Percentiles rank a stretch among this genome's conserved stretches.
Conservation (phyloP, 2,329 filamentous ascomycete genomes). For the Penicillium sp. region DNA sequence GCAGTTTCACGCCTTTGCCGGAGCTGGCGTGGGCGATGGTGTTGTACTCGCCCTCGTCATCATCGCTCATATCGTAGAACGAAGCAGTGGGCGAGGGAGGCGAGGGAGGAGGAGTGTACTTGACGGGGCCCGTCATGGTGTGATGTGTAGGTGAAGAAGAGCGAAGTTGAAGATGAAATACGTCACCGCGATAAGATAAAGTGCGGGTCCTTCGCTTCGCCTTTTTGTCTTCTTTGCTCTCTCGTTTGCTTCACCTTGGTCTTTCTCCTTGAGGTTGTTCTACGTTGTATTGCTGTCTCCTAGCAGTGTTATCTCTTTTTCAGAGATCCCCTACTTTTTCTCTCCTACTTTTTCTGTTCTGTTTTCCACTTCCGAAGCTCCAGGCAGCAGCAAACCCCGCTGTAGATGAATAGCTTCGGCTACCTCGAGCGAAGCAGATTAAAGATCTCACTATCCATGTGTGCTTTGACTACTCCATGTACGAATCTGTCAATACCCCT, state of each 20-base stretch:
- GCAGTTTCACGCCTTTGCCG: constrained; percentile 80
- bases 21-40: constrained; percentile 73
- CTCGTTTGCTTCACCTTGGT: background rate
- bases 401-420: background rate
- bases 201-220: background rate
- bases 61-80: constrained; percentile 94
- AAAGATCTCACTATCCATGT: background rate
- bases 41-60: constrained; percentile 91
- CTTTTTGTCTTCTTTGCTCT: background rate
- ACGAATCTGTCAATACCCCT: background rate
- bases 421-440: background rate
- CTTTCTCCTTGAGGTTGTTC: background rate
- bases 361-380: constrained; percentile 1
- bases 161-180: constrained; percentile 10
- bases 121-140: constrained; percentile 30
- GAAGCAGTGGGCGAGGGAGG: constrained; percentile 72
- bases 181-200: constrained; percentile 22
- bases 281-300: background rate
- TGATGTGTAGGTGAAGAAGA: constrained; percentile 1
- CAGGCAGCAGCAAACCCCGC: constrained; percentile 13
- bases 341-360: background rate
- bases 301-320: background rate
- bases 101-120: constrained; percentile 39
- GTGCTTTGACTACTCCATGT: background rate
- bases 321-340: no score